Conservation (phyloP, 768 basidiomycete species). For the Lentinula boryana region DNA sequence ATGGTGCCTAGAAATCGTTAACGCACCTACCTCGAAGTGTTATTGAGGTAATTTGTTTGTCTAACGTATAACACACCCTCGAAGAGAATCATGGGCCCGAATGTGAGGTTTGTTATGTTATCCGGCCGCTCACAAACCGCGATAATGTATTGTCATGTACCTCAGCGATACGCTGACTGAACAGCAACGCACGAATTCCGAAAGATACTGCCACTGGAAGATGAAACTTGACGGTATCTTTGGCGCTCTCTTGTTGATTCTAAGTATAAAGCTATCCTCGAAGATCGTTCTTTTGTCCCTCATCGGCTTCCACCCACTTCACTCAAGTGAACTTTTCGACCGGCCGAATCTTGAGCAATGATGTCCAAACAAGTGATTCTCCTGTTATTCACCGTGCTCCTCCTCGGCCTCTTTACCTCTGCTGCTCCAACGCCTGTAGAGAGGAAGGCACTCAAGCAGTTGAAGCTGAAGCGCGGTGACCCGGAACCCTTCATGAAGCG, state of each 20-base stretch:
- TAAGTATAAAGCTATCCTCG: neutral
- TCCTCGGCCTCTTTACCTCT: conserved; percentile 15
- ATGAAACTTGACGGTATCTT: neutral
- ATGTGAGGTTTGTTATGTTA: neutral
- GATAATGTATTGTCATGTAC: neutral
- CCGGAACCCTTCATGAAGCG: conserved; percentile 8
- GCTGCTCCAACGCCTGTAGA: conserved; percentile 12
- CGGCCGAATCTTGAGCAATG: neutral
- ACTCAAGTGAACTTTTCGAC: neutral
- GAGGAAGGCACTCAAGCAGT: conserved; percentile 21
- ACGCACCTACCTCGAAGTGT: neutral
- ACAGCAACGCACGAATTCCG: neutral
- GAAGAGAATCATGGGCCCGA: neutral
- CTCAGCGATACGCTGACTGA: neutral
- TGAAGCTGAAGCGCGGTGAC: conserved; percentile 17
- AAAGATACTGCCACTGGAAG: neutral
- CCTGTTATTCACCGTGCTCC: conserved; percentile 17
- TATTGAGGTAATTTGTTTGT: neutral
- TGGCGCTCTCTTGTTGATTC: neutral
- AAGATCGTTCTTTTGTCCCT: too few species aligned
- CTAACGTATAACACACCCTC: neutral
- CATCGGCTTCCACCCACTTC: neutral
- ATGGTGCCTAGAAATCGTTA: neutral
- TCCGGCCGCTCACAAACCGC: conserved; percentile 1
- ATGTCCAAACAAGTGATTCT: conserved; percentile 17